Evolutionary conservation across 2,329 filamentous ascomycete genomes (phyloP).

Genomic region (Karstenula rhodostoma): DNA sequence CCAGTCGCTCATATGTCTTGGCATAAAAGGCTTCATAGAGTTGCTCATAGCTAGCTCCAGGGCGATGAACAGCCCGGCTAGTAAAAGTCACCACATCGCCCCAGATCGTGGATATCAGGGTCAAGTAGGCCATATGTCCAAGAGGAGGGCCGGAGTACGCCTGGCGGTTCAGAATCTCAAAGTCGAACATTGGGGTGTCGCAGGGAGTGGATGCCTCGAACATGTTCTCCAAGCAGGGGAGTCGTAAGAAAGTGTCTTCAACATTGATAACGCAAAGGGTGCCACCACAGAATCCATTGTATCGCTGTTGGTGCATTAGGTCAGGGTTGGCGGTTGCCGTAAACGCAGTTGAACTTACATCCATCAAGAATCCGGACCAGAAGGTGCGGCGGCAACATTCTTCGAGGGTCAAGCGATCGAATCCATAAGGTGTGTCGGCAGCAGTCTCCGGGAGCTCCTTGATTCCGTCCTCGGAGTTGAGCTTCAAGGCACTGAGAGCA

Average conservation of each 20-base stretch:
- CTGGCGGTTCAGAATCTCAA: conserved; percentile 54
- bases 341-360: conserved; percentile 58
- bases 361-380: conserved; percentile 75
- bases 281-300: conserved; percentile 65
- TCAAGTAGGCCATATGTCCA: conserved; percentile 65
- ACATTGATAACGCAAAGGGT: conserved; percentile 64
- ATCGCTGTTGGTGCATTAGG: conserved; percentile 55
- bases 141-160: conserved; percentile 46
- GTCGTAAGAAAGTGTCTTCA: conserved; percentile 71
- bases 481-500: conserved; percentile 65
- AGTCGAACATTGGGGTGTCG: conserved; percentile 68
- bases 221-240: conserved; percentile 68
- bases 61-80: conserved; percentile 60
- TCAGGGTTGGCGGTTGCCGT: conserved; percentile 41
- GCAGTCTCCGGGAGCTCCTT: conserved; percentile 54
- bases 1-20: conserved; percentile 60
- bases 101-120: conserved; percentile 71
- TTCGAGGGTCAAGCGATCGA: conserved; percentile 65
- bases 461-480: conserved; percentile 68
- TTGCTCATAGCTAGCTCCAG: conserved; percentile 53
- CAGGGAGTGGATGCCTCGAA: conserved; percentile 69
- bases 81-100: conserved; percentile 69
- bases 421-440: conserved; percentile 62
- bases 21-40: conserved; percentile 62
- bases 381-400: conserved; percentile 76